Conservation (phyloP, 495 filamentous ascomycete genomes). For the Podospora appendiculata region DNA sequence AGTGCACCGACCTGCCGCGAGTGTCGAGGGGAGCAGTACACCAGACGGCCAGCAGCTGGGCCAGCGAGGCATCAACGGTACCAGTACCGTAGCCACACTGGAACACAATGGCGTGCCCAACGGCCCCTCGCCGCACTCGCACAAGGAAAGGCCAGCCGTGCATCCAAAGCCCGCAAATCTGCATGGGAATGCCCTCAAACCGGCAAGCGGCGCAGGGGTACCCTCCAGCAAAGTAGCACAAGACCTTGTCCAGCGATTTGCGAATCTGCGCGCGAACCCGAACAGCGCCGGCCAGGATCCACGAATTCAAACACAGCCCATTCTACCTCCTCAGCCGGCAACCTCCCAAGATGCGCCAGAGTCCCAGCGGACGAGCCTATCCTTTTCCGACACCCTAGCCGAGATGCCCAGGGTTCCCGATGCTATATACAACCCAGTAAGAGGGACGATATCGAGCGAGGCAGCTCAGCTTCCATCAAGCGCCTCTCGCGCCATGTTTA, state of each 20-base stretch:
- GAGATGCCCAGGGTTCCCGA: conserved; percentile 70
- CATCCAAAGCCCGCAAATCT: conserved; percentile 57
- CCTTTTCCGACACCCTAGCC: conserved; percentile 36
- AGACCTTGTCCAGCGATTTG: conserved; percentile 51
- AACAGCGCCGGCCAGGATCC: conserved; percentile 22
- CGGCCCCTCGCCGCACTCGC: conserved; percentile 3
- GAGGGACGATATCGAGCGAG: conserved; percentile 48
- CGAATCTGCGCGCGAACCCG: conserved; percentile 39
- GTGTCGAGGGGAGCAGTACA: neutral
- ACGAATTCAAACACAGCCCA: conserved; percentile 31
- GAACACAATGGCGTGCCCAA: conserved; percentile 8
- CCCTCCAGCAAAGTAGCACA: conserved; percentile 15
- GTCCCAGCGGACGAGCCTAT: conserved; percentile 7
- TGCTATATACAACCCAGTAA: conserved; percentile 76
- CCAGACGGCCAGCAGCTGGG: neutral
- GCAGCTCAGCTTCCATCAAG: conserved; percentile 41
- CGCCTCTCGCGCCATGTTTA: conserved; percentile 39
- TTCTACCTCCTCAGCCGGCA: conserved; percentile 6
- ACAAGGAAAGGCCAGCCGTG: conserved; percentile 40
- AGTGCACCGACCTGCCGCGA: neutral
- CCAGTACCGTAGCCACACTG: neutral
- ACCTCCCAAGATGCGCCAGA: neutral
- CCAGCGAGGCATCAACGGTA: neutral
- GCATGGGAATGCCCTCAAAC: conserved; percentile 46
- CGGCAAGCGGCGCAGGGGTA: neutral